Evolutionary conservation across 345 rosid species (phyloP), one percentile per base, ranked within the genome.

Genomic region (Passiflora organensis): DNA sequence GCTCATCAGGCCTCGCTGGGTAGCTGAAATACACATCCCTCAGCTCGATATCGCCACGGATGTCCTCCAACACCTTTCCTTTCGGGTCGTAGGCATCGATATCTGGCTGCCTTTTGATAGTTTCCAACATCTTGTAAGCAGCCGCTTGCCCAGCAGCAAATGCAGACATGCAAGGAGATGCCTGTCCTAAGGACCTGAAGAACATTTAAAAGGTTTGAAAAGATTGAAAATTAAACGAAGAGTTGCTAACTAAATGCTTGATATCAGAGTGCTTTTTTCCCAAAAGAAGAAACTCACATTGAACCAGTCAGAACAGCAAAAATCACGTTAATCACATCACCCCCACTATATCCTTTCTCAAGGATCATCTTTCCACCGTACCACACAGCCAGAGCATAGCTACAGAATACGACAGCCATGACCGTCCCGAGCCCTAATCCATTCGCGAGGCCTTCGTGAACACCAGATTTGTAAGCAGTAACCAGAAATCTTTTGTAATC

Each of bases 1-100:
- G 58, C 48, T 65, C 69, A 36, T 65, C 63, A n/a, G 63, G 69
- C 57, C 69, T 65, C 9, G 63, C 37, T 18, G 69, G 69, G 23
- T 65, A 65, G 4, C 69, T 65, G 57, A 65, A 65, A 51, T 32
- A 45, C 17, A 65, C 37, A 36, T 65, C 57, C 42, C 32, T 56
- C 1, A 65, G 23, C 12, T 65, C 69, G 28, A 65, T 65, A 51
- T 65, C 69, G 28, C 69, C 69, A n/a, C 19, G 52, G 32, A 65
- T 28, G 14, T 49, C 69, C 1, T 50, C 69, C 20, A 43, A 19
- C 2, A 18, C 22, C 45, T 17, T 32, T 11, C 63, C 62, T 8
- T 1, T 32, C 13, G 47, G 13, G 42, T 50, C 57, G 22, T 21
- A 50, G 22, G 69, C 34, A 32, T 56, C 69, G 17, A 65, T 65